A percentile compares a stretch with the other conserved stretches of the same genome.
phyloP scores from a whole-genome alignment of 176 grass and related monocot genomes.

The Phoenix dactylifera region DNA sequence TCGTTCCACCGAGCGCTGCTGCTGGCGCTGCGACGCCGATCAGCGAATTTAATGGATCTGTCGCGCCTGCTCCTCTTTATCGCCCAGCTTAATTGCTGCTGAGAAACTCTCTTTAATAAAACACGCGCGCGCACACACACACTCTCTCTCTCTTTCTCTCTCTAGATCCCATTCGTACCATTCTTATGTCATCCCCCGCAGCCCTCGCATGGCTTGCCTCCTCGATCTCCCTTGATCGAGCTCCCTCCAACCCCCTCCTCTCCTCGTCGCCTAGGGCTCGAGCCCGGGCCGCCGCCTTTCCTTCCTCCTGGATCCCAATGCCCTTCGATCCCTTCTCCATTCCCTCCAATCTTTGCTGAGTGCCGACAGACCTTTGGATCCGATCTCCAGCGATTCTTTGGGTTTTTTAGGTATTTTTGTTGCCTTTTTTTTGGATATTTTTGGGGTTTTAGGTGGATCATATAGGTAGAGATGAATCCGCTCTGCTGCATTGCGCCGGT shows the following conservation, averaged over 20 bases:
- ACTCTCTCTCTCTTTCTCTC: background rate
- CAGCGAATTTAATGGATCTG: constrained; percentile 46
- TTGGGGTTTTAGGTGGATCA: no score
- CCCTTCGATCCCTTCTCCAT: background rate
- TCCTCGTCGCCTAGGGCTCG: constrained; percentile 12
- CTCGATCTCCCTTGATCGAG: constrained; percentile 8
- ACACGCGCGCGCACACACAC: no score
- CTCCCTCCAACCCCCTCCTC: constrained; percentile 6
- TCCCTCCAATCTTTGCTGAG: background rate
- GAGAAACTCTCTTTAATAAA: no score
- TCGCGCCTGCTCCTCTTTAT: background rate
- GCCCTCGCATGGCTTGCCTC: background rate
- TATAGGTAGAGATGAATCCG: constrained; percentile 1
- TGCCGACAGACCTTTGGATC: no score
- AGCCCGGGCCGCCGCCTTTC: constrained; percentile 1
- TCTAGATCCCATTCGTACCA: background rate
- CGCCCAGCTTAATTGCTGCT: no score
- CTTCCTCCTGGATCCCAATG: constrained; percentile 14
- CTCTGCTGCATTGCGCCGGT: constrained; percentile 19
- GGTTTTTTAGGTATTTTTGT: no score
- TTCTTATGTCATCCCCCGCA: no score
- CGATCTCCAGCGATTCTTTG: no score
- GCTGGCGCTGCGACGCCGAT: constrained; percentile 18
- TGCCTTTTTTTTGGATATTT: no score
- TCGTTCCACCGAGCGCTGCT: constrained; percentile 6